Evolutionary conservation across 345 rosid genomes (phyloP).

Genomic region (Euphorbia lathyris): DNA sequence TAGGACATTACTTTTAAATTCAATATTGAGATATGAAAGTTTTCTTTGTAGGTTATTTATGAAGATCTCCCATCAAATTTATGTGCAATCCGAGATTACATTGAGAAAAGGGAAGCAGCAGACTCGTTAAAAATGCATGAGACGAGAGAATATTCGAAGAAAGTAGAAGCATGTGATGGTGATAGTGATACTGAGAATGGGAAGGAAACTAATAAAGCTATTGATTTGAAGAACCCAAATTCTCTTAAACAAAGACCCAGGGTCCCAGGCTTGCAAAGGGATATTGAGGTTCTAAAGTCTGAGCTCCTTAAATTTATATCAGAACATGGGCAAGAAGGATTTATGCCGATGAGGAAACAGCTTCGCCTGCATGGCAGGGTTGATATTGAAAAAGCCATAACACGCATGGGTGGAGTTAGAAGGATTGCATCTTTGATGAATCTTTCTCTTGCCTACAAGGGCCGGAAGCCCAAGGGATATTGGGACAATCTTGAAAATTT

Average conservation of each 20-base stretch:
- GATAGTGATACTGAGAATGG: conserved; percentile 16
- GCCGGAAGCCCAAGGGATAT: conserved; percentile 91
- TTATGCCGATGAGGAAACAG: conserved; percentile 99
- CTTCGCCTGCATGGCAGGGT: conserved; percentile 86
- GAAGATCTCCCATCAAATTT: conserved; percentile 97
- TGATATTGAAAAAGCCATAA: conserved; percentile 90
- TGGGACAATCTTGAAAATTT: conserved; percentile 94
- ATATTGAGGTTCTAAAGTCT: conserved; percentile 71
- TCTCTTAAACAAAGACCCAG: conserved; percentile 58
- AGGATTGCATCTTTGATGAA: conserved; percentile 75
- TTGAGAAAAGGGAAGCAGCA: conserved; percentile 50
- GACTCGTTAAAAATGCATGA: conserved; percentile 41
- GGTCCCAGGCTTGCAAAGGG: conserved; percentile 84
- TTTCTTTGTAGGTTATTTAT: conserved; percentile 66
- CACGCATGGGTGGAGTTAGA: conserved; percentile 91
- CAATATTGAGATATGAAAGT: conserved; percentile 2
- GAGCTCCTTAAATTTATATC: conserved; percentile 78
- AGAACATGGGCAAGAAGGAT: conserved; percentile 91
- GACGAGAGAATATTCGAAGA: conserved; percentile 31
- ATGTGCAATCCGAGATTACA: conserved; percentile 85
- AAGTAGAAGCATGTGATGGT: conserved; percentile 30
- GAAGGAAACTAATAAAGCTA: conserved; percentile 14
- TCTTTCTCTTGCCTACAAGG: conserved; percentile 91
- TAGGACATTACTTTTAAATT: neutral
- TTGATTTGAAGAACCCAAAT: conserved; percentile 18